Evolutionary conservation across 2,329 filamentous ascomycete species (phyloP).

Genomic region (Hypoxylon sp.): DNA sequence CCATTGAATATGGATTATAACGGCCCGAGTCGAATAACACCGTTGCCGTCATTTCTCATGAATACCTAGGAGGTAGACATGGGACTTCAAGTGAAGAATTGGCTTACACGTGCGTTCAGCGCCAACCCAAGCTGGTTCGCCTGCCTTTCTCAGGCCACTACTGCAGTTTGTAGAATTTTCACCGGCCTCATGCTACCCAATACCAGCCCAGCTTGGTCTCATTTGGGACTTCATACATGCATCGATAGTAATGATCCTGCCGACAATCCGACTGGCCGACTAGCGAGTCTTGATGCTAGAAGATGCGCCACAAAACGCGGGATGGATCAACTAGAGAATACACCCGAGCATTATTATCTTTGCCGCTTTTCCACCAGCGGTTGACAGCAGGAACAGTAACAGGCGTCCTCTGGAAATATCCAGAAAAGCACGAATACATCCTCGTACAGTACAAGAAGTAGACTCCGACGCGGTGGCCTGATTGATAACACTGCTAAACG

Average conservation of each 20-base stretch:
- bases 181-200: slow-evolving; percentile 32
- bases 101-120: slow-evolving; percentile 33
- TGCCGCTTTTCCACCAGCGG: not conserved
- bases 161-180: slow-evolving; percentile 23
- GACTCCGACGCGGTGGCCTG: slow-evolving; percentile 12
- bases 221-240: slow-evolving; percentile 28
- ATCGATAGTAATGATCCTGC: slow-evolving; percentile 34
- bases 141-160: slow-evolving; percentile 22
- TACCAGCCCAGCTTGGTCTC: slow-evolving; percentile 22
- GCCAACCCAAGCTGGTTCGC: slow-evolving; percentile 26
- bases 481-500: slow-evolving; percentile 38
- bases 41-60: slow-evolving; percentile 8
- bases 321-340: slow-evolving; percentile 18
- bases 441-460: slow-evolving; percentile 39
- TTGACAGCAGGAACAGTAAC: not conserved
- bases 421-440: slow-evolving; percentile 40
- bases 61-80: not conserved
- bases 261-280: slow-evolving; percentile 28
- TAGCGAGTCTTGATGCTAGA: slow-evolving; percentile 14
- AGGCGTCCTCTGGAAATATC: slow-evolving; percentile 23
- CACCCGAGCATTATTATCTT: slow-evolving; percentile 1
- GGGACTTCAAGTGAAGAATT: slow-evolving; percentile 24
- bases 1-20: slow-evolving; percentile 35
- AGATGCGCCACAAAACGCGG: slow-evolving; percentile 12
- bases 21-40: slow-evolving; percentile 39